Conservation (phyloP, 2,329 filamentous ascomycete genomes). For the Nigrospora oryzae region DNA sequence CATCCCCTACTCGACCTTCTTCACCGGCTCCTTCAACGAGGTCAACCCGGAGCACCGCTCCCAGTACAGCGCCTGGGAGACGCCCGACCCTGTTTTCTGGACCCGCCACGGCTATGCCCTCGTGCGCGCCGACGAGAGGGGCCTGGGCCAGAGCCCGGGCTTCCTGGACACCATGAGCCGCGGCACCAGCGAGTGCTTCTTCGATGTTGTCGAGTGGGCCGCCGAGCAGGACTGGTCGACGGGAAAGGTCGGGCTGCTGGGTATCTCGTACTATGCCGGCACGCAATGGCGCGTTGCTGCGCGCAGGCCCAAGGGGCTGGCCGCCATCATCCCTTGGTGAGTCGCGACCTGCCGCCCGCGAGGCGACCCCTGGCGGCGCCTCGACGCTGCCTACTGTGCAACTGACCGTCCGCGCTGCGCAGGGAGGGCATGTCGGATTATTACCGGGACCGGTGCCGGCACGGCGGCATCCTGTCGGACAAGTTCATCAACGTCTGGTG, state of each 20-base stretch:
- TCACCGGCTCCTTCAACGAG: conserved; percentile 31
- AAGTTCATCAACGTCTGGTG: conserved; percentile 57
- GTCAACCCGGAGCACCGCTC: conserved; percentile 46
- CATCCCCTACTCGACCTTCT: conserved; percentile 48
- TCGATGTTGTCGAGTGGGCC: conserved; percentile 40
- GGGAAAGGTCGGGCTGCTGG: conserved; percentile 39
- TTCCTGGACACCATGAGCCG: conserved; percentile 39
- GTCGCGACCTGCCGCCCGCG: background rate
- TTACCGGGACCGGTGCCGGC: conserved; percentile 48
- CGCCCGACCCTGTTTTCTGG: conserved; percentile 49
- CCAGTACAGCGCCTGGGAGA: conserved; percentile 49
- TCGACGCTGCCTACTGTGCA: background rate
- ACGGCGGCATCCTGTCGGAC: conserved; percentile 54
- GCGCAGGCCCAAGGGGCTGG: conserved; percentile 33
- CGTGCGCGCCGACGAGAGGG: conserved; percentile 43
- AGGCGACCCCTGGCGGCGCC: background rate
- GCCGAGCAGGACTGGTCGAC: conserved; percentile 36
- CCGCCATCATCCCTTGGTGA: conserved; percentile 35
- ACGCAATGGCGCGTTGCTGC: conserved; percentile 41
- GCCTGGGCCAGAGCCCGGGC: conserved; percentile 37
- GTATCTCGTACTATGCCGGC: conserved; percentile 39
- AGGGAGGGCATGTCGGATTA: conserved; percentile 46
- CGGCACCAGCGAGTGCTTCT: conserved; percentile 38
- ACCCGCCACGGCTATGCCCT: conserved; percentile 44
- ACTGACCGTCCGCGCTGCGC: background rate